phyloP scores from a whole-genome alignment of 2,329 filamentous ascomycete genomes.

The Falciphora oryzae region DNA sequence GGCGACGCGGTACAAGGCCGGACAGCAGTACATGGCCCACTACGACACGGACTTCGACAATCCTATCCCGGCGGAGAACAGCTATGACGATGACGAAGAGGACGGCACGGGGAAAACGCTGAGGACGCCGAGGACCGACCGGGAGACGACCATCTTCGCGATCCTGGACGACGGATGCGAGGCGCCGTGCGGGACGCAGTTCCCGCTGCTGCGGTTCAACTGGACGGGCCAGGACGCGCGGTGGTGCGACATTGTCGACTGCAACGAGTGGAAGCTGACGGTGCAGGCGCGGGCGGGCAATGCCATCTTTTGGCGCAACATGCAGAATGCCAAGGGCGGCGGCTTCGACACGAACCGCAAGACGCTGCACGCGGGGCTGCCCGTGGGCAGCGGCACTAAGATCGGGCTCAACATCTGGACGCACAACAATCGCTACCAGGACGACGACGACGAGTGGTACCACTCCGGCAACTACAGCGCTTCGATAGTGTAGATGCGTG shows the following conservation, averaged over 20 bases:
- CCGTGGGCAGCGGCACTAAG: not conserved
- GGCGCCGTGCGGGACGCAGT: not conserved
- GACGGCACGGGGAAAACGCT: not conserved
- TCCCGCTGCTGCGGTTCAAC: conserved; percentile 1
- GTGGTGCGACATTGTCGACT: not conserved
- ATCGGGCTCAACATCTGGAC: conserved; percentile 1
- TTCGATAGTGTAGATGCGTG: no score
- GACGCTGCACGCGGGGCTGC: conserved; percentile 1
- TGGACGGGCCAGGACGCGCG: not conserved
- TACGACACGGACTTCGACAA: no score
- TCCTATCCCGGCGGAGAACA: not conserved
- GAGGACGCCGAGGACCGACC: no score
- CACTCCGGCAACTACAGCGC: not conserved
- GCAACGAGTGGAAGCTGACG: not conserved
- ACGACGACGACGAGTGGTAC: not conserved
- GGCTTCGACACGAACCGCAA: not conserved
- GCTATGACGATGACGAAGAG: not conserved
- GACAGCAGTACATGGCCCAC: not conserved
- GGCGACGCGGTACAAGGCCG: not conserved
- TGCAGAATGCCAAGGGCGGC: not conserved
- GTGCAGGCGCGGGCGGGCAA: conserved; percentile 1
- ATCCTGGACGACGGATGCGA: not conserved
- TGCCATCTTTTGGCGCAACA: conserved; percentile 2
- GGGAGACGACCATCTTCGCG: conserved; percentile 2
- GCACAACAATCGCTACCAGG: not conserved